Evolutionary conservation across 148 eudicot species (phyloP).

Genomic region (Chenopodium berlandieri): DNA sequence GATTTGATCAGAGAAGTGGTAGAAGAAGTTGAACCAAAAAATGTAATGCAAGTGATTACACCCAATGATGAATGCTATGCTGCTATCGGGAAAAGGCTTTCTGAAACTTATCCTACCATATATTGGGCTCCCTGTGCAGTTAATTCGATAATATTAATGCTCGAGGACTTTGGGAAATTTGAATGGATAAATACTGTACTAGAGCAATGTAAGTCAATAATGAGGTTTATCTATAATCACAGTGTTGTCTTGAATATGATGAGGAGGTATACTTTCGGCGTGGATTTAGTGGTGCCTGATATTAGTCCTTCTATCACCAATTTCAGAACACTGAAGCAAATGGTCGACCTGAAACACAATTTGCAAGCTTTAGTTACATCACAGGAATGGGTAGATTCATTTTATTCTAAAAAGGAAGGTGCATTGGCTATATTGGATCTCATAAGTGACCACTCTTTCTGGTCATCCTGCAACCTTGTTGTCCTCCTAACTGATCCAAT

Average conservation of each 20-base stretch:
- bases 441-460: constrained; percentile 67
- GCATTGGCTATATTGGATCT: constrained; percentile 67
- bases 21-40: constrained; percentile 72
- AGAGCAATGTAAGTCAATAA: constrained; percentile 70
- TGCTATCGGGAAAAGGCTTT: constrained; percentile 57
- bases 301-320: constrained; percentile 46
- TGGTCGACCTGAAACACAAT: constrained; percentile 68
- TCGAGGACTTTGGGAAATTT: constrained; percentile 64
- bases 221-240: constrained; percentile 78
- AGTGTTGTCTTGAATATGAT: constrained; percentile 69
- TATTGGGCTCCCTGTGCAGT: constrained; percentile 95
- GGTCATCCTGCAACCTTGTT: constrained; percentile 68
- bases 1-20: constrained; percentile 64
- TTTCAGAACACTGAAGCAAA: constrained; percentile 66
- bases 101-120: constrained; percentile 57
- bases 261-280: constrained; percentile 78
- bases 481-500: constrained; percentile 64
- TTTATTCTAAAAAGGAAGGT: constrained; percentile 67
- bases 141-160: constrained; percentile 57
- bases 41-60: constrained; percentile 85
- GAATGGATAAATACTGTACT: constrained; percentile 58
- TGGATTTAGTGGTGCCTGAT: constrained; percentile 76
- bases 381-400: constrained; percentile 93
- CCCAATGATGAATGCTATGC: constrained; percentile 58
- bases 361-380: constrained; percentile 86